phyloP scores from a whole-genome alignment of 345 rosid species.

The Pelargonium nanum region DNA sequence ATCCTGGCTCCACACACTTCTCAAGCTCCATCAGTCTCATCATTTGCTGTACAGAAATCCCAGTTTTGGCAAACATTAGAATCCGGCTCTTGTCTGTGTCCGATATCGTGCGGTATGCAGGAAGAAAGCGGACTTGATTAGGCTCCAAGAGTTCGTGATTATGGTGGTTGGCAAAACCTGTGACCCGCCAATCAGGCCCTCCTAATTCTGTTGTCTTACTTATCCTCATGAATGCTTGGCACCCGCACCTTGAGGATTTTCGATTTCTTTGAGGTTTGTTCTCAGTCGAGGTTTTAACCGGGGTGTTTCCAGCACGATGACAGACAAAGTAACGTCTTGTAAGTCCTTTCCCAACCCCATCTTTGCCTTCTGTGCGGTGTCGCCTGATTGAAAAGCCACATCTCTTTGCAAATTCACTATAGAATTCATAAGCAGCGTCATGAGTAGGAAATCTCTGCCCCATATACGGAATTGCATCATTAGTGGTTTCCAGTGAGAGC shows the following conservation, averaged over 20 bases:
- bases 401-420: conserved; percentile 71
- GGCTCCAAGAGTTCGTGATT: conserved; percentile 85
- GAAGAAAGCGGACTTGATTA: conserved; percentile 91
- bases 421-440: conserved; percentile 86
- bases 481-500: conserved; percentile 58
- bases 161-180: conserved; percentile 84
- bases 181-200: conserved; percentile 80
- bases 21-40: conserved; percentile 98
- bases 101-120: conserved; percentile 87
- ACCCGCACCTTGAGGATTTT: conserved; percentile 88
- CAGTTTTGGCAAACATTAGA: conserved; percentile 94
- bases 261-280: conserved; percentile 81
- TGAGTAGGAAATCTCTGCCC: conserved; percentile 83
- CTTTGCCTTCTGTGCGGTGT: conserved; percentile 95
- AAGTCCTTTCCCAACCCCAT: conserved; percentile 91
- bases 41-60: conserved; percentile 97
- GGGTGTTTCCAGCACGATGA: conserved; percentile 98
- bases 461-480: conserved; percentile 58
- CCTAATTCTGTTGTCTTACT: conserved; percentile 72
- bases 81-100: conserved; percentile 83
- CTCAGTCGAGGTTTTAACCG: conserved; percentile 52
- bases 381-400: conserved; percentile 93
- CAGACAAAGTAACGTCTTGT: conserved; percentile 94
- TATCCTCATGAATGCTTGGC: conserved; percentile 82
- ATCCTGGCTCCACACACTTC: conserved; percentile 92